Evolutionary conservation across 2,329 filamentous ascomycete genomes (phyloP), one percentile per base, ranked within the genome.

Genomic region (Botrytis fragariae): DNA sequence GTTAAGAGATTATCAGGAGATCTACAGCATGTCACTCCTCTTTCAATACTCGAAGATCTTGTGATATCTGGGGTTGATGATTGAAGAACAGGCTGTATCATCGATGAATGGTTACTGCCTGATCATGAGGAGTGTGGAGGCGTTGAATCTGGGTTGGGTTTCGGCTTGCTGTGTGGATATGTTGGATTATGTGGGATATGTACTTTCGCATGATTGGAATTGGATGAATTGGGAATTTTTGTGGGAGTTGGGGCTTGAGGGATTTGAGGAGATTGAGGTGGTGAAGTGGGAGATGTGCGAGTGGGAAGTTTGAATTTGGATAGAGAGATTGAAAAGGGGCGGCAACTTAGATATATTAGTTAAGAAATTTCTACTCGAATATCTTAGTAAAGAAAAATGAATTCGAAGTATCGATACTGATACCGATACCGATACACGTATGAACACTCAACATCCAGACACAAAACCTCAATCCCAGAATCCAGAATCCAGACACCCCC

Each of bases 331-430:
- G 22, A 6, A 2, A n/a, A 12, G 25, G 1, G 10, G 25, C 14
- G 48, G 1, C n/a, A n/a, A n/a, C n/a, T 51, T 10, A 51, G 48
- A 51, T 51, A 5, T 51, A n/a, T 51, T 14, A 7, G 6, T 51
- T n/a, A 1, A 14, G 1, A 25, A 25, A 14, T 51, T 12, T 14
- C 35, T 51, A 12, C 48, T 51, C 7, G 0, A 51, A 51, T 51
- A 25, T 6, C 22, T 14, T 6, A 3, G 14, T n/a, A 1, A 51
- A 14, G 10, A 14, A n/a, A 6, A 14, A 14, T 1, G 2, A 5
- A 51, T 14, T 6, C 22, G 7, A 51, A 51, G 2, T 6, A 51
- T 4, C 18, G 1, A 2, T 45, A 20, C 18, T 20, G 8, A 45
- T 7, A 45, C 7, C n/a, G n/a, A n/a, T n/a, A n/a, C n/a, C n/a